A percentile compares a stretch with the other conserved stretches of the same genome.
phyloP scores from a whole-genome alignment of 2,329 filamentous ascomycete species.

The Venturia asperata region DNA sequence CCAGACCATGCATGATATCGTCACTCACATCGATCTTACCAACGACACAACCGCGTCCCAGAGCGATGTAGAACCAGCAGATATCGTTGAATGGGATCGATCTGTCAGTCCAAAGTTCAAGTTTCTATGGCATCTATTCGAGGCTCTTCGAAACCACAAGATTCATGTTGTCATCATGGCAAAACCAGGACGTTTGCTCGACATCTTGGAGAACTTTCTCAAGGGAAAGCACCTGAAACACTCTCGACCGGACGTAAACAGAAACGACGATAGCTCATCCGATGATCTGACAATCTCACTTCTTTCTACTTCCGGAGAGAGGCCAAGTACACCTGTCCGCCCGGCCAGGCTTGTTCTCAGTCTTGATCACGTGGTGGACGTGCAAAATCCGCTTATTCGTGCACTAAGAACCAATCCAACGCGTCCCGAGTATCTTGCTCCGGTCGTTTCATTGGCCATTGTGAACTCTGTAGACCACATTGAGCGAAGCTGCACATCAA shows the following conservation, averaged over 20 bases:
- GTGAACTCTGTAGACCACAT: constrained; percentile 20
- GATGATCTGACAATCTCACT: constrained; percentile 12
- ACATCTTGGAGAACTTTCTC: constrained; percentile 17
- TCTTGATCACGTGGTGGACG: constrained; percentile 17
- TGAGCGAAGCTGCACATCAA: constrained; percentile 14
- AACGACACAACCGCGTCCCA: constrained; percentile 16
- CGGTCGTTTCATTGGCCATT: constrained; percentile 18
- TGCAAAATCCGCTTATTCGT: not conserved
- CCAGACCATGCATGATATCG: constrained; percentile 17
- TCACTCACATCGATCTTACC: constrained; percentile 18
- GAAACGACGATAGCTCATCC: not conserved
- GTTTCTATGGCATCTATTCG: constrained; percentile 15
- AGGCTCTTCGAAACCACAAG: constrained; percentile 1
- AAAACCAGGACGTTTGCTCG: constrained; percentile 5
- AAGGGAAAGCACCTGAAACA: constrained; percentile 10
- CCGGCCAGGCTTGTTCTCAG: constrained; percentile 14
- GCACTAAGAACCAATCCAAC: constrained; percentile 2
- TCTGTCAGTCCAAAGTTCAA: constrained; percentile 19
- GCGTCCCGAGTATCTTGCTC: constrained; percentile 15
- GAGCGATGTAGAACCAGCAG: constrained; percentile 11
- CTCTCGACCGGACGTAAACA: constrained; percentile 1
- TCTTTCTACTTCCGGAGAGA: not conserved
- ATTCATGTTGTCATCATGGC: constrained; percentile 18
- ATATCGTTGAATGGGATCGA: constrained; percentile 17
- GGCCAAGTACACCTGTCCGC: not conserved